Conservation (phyloP, 129 eudicot species). For the Flaveria sonorensis region DNA sequence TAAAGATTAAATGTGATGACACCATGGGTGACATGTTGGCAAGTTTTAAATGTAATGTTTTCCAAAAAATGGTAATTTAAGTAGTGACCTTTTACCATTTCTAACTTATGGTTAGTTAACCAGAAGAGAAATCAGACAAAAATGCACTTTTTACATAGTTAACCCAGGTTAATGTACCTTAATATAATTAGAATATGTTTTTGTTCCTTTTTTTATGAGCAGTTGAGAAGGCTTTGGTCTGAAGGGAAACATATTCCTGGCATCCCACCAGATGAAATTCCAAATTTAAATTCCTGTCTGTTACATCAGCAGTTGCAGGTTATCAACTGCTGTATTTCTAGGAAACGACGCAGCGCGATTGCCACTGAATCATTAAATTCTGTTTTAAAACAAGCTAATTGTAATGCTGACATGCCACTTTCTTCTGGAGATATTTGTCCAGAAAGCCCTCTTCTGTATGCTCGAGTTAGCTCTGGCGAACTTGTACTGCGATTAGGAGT, state of each 20-base stretch:
- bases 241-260: conserved; percentile 89
- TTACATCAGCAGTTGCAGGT: conserved; percentile 90
- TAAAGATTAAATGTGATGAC: not conserved
- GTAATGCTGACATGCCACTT: conserved; percentile 39
- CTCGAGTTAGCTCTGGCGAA: conserved; percentile 70
- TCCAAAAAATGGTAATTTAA: not conserved
- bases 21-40: not conserved
- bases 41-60: not conserved
- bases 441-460: conserved; percentile 50
- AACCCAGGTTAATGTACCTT: not conserved
- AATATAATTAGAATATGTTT: not conserved
- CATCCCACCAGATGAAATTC: conserved; percentile 67
- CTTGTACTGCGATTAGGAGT: conserved; percentile 76
- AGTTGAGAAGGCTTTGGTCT: conserved; percentile 92
- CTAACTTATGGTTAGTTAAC: not conserved
- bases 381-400: conserved; percentile 42
- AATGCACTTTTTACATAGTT: not conserved
- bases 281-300: conserved; percentile 74
- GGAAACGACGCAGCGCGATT: conserved; percentile 63
- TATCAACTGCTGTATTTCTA: conserved; percentile 89
- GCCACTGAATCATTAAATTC: conserved; percentile 76
- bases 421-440: conserved; percentile 39
- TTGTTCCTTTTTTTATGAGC: conserved; percentile 24
- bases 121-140: no score
- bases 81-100: not conserved